phyloP scores from a whole-genome alignment of 2,329 filamentous ascomycete genomes.

The Penicillium sp. region DNA sequence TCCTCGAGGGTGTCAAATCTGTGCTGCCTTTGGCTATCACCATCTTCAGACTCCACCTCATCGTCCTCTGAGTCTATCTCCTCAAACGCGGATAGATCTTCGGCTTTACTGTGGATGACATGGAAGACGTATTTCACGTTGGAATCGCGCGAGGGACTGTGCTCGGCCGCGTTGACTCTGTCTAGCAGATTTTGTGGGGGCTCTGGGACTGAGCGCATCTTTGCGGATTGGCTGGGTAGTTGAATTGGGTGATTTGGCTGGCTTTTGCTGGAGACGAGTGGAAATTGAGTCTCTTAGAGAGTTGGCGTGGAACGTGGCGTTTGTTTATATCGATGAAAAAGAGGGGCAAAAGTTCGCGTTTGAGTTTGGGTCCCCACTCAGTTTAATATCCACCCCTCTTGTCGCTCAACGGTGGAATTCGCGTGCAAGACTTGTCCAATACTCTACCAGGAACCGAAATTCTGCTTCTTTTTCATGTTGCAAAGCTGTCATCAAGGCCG shows the following conservation, averaged over 20 bases:
- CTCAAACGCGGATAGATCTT: too few relatives aligned
- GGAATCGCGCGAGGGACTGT: background rate
- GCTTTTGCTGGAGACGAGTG: background rate
- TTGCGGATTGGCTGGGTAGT: background rate
- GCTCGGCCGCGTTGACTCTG: background rate
- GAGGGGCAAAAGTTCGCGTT: background rate
- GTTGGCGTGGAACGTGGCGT: background rate
- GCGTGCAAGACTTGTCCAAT: too few relatives aligned
- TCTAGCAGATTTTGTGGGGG: slow-evolving; percentile 1
- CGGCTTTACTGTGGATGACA: background rate
- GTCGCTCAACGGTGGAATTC: too few relatives aligned
- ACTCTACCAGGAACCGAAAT: too few relatives aligned
- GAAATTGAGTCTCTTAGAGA: background rate
- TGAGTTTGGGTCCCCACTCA: background rate
- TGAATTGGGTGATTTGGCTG: background rate
- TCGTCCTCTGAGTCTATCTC: too few relatives aligned
- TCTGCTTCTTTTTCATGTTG: too few relatives aligned
- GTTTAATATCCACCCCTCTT: too few relatives aligned
- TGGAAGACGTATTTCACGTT: background rate
- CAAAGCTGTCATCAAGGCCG: too few relatives aligned
- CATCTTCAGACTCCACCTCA: too few relatives aligned
- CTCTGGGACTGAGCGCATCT: background rate
- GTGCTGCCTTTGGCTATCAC: too few relatives aligned
- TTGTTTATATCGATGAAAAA: background rate
- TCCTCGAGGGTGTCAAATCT: too few relatives aligned